phyloP scores from a whole-genome alignment of 768 basidiomycete species.

The Pleurotus tuber-regium region DNA sequence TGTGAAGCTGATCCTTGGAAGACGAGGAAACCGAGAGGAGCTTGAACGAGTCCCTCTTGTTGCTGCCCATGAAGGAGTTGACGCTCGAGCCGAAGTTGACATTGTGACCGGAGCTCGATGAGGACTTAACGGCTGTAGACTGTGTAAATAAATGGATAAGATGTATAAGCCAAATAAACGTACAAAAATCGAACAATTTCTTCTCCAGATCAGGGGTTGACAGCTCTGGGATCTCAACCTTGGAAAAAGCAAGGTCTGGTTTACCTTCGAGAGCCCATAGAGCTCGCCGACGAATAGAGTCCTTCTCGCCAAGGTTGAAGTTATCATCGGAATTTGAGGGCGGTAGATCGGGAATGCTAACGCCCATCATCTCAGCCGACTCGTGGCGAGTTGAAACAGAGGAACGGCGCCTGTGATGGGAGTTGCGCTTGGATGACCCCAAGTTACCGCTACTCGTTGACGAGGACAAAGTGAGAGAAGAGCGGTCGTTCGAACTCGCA shows the following conservation, averaged over 20 bases:
- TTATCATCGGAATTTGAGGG: slow-evolving; percentile 62
- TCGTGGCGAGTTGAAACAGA: slow-evolving; percentile 89
- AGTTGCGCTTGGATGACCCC: slow-evolving; percentile 54
- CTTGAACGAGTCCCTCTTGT: slow-evolving; percentile 83
- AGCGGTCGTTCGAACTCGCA: slow-evolving; percentile 33
- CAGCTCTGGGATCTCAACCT: slow-evolving; percentile 84
- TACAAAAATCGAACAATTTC: slow-evolving; percentile 64
- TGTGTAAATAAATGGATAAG: too few relatives aligned
- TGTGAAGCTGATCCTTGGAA: slow-evolving; percentile 75
- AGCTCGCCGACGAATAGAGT: slow-evolving; percentile 78
- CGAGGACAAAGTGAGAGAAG: slow-evolving; percentile 28
- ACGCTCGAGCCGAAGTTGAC: slow-evolving; percentile 34
- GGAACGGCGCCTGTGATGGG: slow-evolving; percentile 82
- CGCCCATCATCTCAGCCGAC: slow-evolving; percentile 89
- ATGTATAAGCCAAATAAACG: too few relatives aligned
- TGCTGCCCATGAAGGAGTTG: slow-evolving; percentile 40
- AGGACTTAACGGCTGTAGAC: slow-evolving; percentile 55
- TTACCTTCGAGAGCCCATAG: slow-evolving; percentile 88
- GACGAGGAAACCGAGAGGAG: slow-evolving; percentile 56
- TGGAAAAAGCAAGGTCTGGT: slow-evolving; percentile 63
- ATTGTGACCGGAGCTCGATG: slow-evolving; percentile 38
- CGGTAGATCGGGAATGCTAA: slow-evolving; percentile 66
- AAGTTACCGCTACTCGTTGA: slow-evolving; percentile 20
- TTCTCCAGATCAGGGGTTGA: slow-evolving; percentile 55
- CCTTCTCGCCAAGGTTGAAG: slow-evolving; percentile 66